Base-by-base conservation (phyloP, 306 rosid species). In the Lagenaria siceraria region DNA sequence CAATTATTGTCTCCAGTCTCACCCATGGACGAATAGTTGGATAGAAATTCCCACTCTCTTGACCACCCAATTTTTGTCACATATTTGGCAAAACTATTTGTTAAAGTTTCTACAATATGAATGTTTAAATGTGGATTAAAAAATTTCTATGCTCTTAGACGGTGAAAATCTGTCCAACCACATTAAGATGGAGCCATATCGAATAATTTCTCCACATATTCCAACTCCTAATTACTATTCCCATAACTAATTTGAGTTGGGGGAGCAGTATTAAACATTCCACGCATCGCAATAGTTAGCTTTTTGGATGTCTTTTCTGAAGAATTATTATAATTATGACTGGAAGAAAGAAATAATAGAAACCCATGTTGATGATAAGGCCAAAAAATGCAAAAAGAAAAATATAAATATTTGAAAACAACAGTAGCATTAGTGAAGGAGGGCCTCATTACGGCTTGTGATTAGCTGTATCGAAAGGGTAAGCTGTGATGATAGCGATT, bases 391-490 rank as follows among this genome's bases (percentile, higher is more conserved):
- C 51, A 11, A 46, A 46, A 46, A 46, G 51, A 46, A 46, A 46
- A 46, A 3, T 46, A 43, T 46, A 29, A 14, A 14, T 13, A 56
- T 21, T 9, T 13, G 62, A 24, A 29, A 29, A 29, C 3, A 13
- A 27, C 4, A 60, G 36, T 60, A 13, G 40, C 7, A 13, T 14
- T 27, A 29, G 68, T 61, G 22, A 61, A 46, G 94, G 87, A 90
- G 96, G 98, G 75, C 92, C 93, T 76, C 58, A 77, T 54, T 81
- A 83, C 66, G 79, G 91, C 83, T 19, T 84, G 61, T 81, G 75
- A 83, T 91, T 85, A 91, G 98, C 98, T 93, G 98, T 80, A 87
- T 78, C 25, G 93, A 88, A 87, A 89, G 93, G 87, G 51, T 82
- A 49, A 24, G 81, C 52, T 83, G 35, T 76, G 29, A 82, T 56